Base-by-base conservation (phyloP, 2,329 filamentous ascomycete species). In the Neonectria punicea region DNA sequence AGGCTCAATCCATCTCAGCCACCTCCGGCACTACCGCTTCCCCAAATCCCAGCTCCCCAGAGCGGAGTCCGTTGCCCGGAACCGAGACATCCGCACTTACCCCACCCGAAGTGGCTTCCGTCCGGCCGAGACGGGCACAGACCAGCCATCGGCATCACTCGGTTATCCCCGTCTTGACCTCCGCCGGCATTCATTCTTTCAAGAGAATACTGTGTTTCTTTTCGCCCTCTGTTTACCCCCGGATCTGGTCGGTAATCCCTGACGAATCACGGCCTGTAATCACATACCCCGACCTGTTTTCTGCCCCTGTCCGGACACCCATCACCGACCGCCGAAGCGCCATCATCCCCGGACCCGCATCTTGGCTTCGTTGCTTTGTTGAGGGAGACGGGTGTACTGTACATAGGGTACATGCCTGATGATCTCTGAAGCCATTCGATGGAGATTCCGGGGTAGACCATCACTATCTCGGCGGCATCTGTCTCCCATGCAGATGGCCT, bases 91-190 rank as follows among this genome's bases (percentile, higher is more conserved):
- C 58, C 54, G 68, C 67, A 65, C 30, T 28, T 49, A 43, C 6
- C 67, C 62, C 68, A 68, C 67, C 69, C 62, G 67, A 59, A 36
- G 18, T 11, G 53, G 50, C 69, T 73, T 73, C 71, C 71, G 70
- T 32, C 71, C 68, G 70, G 66, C 71, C 72, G 72, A 74, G 61
- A 66, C 18, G 61, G 63, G 72, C 72, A 74, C 72, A 66, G 72
- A 73, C 72, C 70, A 72, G 9, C 28, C n/a, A 65, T 74, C 72
- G 72, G 72, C 70, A 68, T 66, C 25, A 65, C 50, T 74, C 72
- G 72, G 72, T 71, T 73, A 74, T 68, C 46, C 46, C 55, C 47
- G 49, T 18, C 54, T 61, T 28, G 20, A 41, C 58, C 47, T 16
- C 46, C 39, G 28, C 46, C 39, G 28, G 25, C 32, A 4, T 43